Evolutionary conservation across 1,284 basidiomycete genomes (phyloP), one percentile per base, ranked within the genome.

Genomic region (Fistulinella staudtii): DNA sequence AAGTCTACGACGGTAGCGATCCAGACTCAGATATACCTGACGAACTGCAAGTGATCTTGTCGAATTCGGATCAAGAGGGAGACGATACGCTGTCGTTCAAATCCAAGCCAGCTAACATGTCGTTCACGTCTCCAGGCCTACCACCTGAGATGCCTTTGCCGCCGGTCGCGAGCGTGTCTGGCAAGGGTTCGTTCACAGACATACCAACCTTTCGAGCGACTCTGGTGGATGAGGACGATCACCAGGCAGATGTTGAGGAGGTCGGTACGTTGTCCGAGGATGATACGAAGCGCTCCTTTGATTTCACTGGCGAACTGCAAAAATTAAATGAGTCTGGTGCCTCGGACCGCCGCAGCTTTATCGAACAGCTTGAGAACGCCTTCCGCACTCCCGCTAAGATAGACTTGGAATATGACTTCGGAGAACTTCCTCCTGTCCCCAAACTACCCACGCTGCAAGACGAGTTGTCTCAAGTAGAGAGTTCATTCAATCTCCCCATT

Each of bases 231-330:
- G 72, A 72, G 3, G 69, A 76, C 6, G 72, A 68, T 2, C 66
- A 73, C 36, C 67, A 70, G 8, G 66, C 61, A 1, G 74, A 77
- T 33, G 55, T 73, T 10, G 77, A 81, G 39, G 77, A 74, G 63
- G 65, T 39, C 52, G 60, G 42, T 49, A 52, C 46, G 5, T 43
- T 51, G 62, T 61, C 61, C 9, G 79, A 81, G 35, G 79, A 82
- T 40, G 77, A 82, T 47, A 87, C 85, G 1, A 85, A 83, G 64
- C 80, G 77, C 54, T 87, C 84, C 1, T 93, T 93, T 53, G 89
- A 93, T 60, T 93, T 93, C 57, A 92, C 89, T 0, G 82, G 79
- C 18, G 90, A 92, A 63, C 69, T 89, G 39, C 71, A 76, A 58
- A 78, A 72, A 51, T 73, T 93, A 34, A 83, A 83, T 45, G 79